Conservation (phyloP, 495 filamentous ascomycete genomes). For the Penicillium diatomitis region DNA sequence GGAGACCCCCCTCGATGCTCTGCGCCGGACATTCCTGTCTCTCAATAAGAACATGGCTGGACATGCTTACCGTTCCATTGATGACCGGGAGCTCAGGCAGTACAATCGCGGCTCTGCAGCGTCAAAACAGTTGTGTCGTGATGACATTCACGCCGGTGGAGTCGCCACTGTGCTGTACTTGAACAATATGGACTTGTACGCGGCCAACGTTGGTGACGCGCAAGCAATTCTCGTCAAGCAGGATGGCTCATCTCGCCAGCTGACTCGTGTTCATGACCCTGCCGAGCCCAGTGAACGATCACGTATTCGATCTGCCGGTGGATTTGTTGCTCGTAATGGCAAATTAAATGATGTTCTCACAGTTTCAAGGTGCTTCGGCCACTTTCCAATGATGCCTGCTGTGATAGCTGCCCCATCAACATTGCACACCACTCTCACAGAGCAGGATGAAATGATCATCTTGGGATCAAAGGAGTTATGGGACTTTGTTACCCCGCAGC, state of each 20-base stretch:
- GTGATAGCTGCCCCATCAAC: constrained; percentile 88
- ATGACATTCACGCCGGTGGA: constrained; percentile 80
- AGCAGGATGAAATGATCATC: constrained; percentile 89
- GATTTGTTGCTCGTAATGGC: constrained; percentile 88
- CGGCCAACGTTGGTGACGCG: constrained; percentile 91
- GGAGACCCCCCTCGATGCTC: constrained; percentile 73
- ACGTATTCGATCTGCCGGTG: constrained; percentile 87
- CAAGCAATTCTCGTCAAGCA: constrained; percentile 89
- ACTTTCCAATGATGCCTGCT: constrained; percentile 82
- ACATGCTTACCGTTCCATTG: constrained; percentile 71
- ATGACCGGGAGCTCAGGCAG: constrained; percentile 52
- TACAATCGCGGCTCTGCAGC: constrained; percentile 62
- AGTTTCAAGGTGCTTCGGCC: constrained; percentile 91
- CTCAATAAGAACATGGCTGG: constrained; percentile 92
- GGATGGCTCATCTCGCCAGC: constrained; percentile 65
- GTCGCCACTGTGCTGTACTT: constrained; percentile 90
- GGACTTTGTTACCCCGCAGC: constrained; percentile 81
- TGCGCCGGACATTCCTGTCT: constrained; percentile 76
- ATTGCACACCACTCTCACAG: constrained; percentile 65
- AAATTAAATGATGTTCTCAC: constrained; percentile 86
- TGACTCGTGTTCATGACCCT: constrained; percentile 89
- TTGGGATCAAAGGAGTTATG: constrained; percentile 88
- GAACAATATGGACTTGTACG: constrained; percentile 79
- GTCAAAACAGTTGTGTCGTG: constrained; percentile 65
- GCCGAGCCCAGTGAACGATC: constrained; percentile 73